Evolutionary conservation across 2,329 filamentous ascomycete genomes (phyloP).

Genomic region (Truncatella angustata): DNA sequence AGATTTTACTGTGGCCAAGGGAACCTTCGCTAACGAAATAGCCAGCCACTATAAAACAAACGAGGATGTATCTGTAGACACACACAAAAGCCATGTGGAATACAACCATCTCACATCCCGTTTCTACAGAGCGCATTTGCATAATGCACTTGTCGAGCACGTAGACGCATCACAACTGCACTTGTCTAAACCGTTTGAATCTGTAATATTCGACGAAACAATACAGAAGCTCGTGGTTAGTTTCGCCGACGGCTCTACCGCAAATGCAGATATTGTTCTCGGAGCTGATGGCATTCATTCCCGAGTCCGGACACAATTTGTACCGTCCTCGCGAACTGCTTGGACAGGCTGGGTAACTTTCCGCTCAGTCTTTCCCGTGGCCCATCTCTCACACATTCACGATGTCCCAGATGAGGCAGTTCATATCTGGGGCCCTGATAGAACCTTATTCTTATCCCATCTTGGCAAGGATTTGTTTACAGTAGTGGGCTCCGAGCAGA

Average conservation of each 20-base stretch:
- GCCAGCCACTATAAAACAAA: slow-evolving; percentile 40
- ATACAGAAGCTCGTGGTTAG: slow-evolving; percentile 31
- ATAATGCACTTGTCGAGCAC: slow-evolving; percentile 44
- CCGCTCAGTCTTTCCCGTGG: slow-evolving; percentile 41
- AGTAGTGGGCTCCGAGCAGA: slow-evolving; percentile 39
- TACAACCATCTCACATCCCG: slow-evolving; percentile 39
- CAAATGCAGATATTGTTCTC: slow-evolving; percentile 45
- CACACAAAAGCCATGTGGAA: slow-evolving; percentile 35
- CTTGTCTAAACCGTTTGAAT: slow-evolving; percentile 39
- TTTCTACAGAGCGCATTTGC: slow-evolving; percentile 48
- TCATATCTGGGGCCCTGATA: slow-evolving; percentile 41
- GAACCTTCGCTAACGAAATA: background rate
- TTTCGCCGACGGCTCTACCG: slow-evolving; percentile 47
- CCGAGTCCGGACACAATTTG: slow-evolving; percentile 40
- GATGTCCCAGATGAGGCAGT: slow-evolving; percentile 39
- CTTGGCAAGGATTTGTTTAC: slow-evolving; percentile 41
- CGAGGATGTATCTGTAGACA: slow-evolving; percentile 42
- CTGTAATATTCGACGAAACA: slow-evolving; percentile 28
- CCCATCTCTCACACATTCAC: slow-evolving; percentile 35
- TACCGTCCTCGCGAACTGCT: slow-evolving; percentile 34
- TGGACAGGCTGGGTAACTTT: slow-evolving; percentile 45
- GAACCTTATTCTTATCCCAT: slow-evolving; percentile 41
- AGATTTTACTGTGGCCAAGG: background rate
- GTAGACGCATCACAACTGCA: slow-evolving; percentile 40
- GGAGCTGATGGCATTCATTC: slow-evolving; percentile 55